These are phyloP conservation scores for Mucor ambiguus DNA, from an alignment of 371 early-diverging fungal genomes.

Conservation along the genomic window DNA sequence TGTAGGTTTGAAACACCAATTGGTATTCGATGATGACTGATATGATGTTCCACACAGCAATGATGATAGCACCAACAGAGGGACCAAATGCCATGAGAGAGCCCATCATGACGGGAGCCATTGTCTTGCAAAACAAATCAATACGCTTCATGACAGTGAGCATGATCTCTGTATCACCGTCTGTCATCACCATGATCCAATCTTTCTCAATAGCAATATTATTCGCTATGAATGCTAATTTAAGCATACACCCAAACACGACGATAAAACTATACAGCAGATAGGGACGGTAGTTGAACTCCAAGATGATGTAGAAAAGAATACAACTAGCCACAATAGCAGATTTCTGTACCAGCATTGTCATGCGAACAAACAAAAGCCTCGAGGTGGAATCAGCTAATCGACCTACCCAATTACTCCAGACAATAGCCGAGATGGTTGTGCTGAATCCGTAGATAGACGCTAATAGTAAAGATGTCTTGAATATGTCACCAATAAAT, in stretches of 20 bases:
- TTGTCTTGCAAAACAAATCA: slow-evolving; percentile 7
- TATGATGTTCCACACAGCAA: slow-evolving; percentile 1
- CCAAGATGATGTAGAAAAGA: not conserved
- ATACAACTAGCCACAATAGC: slow-evolving; percentile 2
- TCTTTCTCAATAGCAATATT: slow-evolving; percentile 10
- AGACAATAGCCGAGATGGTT: slow-evolving; percentile 6
- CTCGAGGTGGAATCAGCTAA: not conserved
- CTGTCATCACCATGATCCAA: slow-evolving; percentile 6
- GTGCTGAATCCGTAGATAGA: slow-evolving; percentile 6
- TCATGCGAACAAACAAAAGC: slow-evolving; percentile 1
- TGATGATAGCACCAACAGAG: not conserved
- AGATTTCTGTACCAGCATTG: slow-evolving; percentile 1
- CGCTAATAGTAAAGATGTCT: not conserved
- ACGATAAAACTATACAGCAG: not conserved
- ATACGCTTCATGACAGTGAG: slow-evolving; percentile 8
- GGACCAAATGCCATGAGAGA: slow-evolving; percentile 5
- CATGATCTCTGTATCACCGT: slow-evolving; percentile 3
- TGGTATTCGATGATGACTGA: slow-evolving; percentile 5
- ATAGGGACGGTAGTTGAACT: not conserved
- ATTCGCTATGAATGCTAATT: slow-evolving; percentile 3
- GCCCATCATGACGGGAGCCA: slow-evolving; percentile 11
- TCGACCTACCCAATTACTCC: slow-evolving; percentile 2
- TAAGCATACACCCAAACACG: not conserved
- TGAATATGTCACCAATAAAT: not conserved
- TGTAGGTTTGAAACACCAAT: slow-evolving; percentile 2